These are phyloP conservation scores for Bipolaris cookei DNA, from an alignment of 2,329 filamentous ascomycete species.

Conservation along the genomic window DNA sequence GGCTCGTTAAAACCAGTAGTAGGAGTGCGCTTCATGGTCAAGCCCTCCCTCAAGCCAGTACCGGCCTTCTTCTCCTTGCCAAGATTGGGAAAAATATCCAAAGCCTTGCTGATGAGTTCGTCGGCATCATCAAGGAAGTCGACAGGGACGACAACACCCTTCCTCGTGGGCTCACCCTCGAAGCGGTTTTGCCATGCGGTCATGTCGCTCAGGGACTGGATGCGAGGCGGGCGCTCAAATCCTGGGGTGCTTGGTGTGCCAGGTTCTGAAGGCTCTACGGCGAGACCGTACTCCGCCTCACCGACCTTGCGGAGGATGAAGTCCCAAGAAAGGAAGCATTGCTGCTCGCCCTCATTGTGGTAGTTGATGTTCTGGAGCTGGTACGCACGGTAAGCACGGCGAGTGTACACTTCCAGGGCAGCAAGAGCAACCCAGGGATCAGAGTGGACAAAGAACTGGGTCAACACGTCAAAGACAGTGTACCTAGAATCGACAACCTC, in stretches of 20 bases:
- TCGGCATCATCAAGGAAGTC: constrained; percentile 94
- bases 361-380: constrained; percentile 89
- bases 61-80: constrained; percentile 62
- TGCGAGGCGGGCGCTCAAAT: constrained; percentile 70
- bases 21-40: constrained; percentile 71
- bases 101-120: constrained; percentile 79
- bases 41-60: constrained; percentile 45
- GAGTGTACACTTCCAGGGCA: constrained; percentile 93
- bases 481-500: constrained; percentile 99
- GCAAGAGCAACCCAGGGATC: constrained; percentile 95
- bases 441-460: constrained; percentile 91
- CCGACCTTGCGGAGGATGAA: constrained; percentile 94
- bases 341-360: constrained; percentile 75
- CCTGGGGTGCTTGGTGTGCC: constrained; percentile 74
- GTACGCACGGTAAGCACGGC: constrained; percentile 96
- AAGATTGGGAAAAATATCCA: constrained; percentile 77
- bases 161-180: constrained; percentile 76
- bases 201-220: constrained; percentile 97
- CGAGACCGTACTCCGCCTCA: constrained; percentile 85
- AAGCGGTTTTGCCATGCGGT: constrained; percentile 79
- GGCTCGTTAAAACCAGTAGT: constrained; percentile 44
- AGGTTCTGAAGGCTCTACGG: constrained; percentile 77
- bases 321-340: constrained; percentile 89
- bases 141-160: constrained; percentile 93
- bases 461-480: constrained; percentile 95